Base-by-base conservation (phyloP, 768 basidiomycete species). In the Mycena latifolia region DNA sequence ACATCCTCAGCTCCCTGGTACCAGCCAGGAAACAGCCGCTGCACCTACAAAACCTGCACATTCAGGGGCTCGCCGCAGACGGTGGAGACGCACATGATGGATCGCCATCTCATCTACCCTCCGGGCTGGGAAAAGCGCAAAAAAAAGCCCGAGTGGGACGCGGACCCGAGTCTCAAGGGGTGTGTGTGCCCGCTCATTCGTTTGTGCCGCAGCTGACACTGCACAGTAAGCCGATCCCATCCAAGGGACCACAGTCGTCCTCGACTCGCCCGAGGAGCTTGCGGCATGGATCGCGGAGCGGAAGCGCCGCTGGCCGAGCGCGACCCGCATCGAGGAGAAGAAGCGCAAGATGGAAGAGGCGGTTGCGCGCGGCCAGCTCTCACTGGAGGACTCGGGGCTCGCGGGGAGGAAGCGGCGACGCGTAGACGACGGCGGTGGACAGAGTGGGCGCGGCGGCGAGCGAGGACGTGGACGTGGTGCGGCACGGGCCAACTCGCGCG, bases 271-370 rank as follows among this genome's bases (percentile, higher is more conserved):
- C 10, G 95, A 95, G 72, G 87, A 90, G 10, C 79, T 98, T 63
- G 88, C 87, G 24, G 88, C 86, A 33, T 99, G 97, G 97, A 86
- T 97, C 52, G 89, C 86, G 17, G 96, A 98, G 73, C 89, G 97
- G 45, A 96, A 89, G 77, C 89, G 87, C 70, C 88, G 92, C 18
- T 99, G 92, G 83, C 97, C 97, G 14, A 92, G 89, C 20, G 75
- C 85, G 31, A 73, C 82, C 52, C 86, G 88, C 27, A 83, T 94
- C 2, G 87, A 86, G 63, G 94, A 97, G 48, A 98, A 96, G 82
- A 91, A 90, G 71, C 84, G 87, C 69, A 94, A 92, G 73, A 75
- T 89, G 25, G 86, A 90, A 65, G 94, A 95, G 67, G 95, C 95
- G 11, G 79, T 87, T 35, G 89, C 88, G n/a, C 85, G 92, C 57